Base-by-base conservation (phyloP, 352 stramenopile genomes). In the Saprolegnia diclina region DNA sequence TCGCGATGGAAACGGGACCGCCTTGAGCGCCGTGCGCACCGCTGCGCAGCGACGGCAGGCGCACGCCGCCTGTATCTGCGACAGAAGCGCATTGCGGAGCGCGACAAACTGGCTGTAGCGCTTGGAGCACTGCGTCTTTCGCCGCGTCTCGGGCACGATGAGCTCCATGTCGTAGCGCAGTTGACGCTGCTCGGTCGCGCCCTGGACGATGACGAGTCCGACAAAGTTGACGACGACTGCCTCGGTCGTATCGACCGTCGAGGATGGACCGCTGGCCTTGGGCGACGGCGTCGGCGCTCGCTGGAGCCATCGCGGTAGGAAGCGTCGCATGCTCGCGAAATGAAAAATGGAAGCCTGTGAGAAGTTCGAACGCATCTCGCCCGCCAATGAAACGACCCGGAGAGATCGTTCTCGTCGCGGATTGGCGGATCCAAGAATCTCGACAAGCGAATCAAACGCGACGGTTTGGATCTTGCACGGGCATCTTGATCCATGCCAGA, bases 151-250 rank as follows among this genome's bases (percentile, higher is more conserved):
- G 13, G 42, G 40, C 19, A 24, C 38, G 4, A 66, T 24, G 44
- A 66, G 22, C 44, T 66, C 57, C 57, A 66, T 66, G 37, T n/a
- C n/a, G 22, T 66, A 66, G 11, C 57, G 57, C 21, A 66, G 37
- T 40, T 66, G 57, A 5, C 57, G 57, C 22, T 54, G 19, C 26
- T 66, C 57, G 14, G 57, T 66, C 21, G 57, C 57, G 42, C 57
- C 57, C 26, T 54, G 42, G 13, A 66, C 11, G n/a, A 66, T 42
- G 18, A 66, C 16, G 24, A 66, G 22, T 0, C 57, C 57, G 16
- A 32, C 42, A 35, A 56, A 66, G 44, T 66, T 66, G 22, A 42
- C 57, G 29, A 66, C 14, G 13, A 66, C 24, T n/a, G n/a, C 52
- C n/a, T 54, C 22, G n/a, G 29, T 35, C 29, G 29, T 5, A 35